These are phyloP conservation scores for Emericellopsis atlantica DNA, from an alignment of 2,329 filamentous ascomycete species.

Conservation along the genomic window DNA sequence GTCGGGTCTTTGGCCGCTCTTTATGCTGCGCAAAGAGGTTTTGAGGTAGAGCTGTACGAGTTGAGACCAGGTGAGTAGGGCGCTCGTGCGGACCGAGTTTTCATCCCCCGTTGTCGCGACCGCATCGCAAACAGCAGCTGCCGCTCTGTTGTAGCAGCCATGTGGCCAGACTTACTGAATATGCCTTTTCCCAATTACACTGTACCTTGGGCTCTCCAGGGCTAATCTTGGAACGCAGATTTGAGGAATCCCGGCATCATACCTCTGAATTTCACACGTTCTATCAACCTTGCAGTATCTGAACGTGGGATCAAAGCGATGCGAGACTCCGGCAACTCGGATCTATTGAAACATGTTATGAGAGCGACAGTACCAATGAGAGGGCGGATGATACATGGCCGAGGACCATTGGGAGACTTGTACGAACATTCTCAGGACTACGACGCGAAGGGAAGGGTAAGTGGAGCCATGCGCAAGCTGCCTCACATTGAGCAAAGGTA, in stretches of 20 bases:
- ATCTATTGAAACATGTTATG: slow-evolving; percentile 63
- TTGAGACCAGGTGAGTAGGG: slow-evolving; percentile 63
- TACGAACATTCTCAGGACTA: slow-evolving; percentile 82
- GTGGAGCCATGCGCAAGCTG: slow-evolving; percentile 9
- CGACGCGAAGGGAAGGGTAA: slow-evolving; percentile 74
- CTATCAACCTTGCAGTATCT: slow-evolving; percentile 94
- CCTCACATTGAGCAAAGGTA: slow-evolving; percentile 6
- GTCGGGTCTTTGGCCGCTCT: slow-evolving; percentile 86
- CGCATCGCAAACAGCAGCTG: neutral
- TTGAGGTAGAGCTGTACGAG: slow-evolving; percentile 90
- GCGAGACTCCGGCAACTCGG: slow-evolving; percentile 51
- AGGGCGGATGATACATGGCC: slow-evolving; percentile 90
- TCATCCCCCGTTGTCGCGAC: too few species aligned
- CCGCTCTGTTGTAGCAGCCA: neutral
- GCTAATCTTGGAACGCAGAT: slow-evolving; percentile 40
- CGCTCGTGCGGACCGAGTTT: slow-evolving; percentile 6
- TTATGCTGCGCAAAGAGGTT: slow-evolving; percentile 79
- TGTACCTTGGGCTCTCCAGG: neutral
- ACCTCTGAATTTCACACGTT: slow-evolving; percentile 90
- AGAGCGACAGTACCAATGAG: slow-evolving; percentile 79
- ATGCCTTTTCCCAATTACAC: neutral
- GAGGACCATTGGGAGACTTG: slow-evolving; percentile 47
- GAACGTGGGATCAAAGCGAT: slow-evolving; percentile 89
- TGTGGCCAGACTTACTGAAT: neutral
- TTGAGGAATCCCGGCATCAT: slow-evolving; percentile 71